Evolutionary conservation across 2,329 filamentous ascomycete genomes (phyloP), one percentile per base, ranked within the genome.

Genomic region (Karstenula rhodostoma): DNA sequence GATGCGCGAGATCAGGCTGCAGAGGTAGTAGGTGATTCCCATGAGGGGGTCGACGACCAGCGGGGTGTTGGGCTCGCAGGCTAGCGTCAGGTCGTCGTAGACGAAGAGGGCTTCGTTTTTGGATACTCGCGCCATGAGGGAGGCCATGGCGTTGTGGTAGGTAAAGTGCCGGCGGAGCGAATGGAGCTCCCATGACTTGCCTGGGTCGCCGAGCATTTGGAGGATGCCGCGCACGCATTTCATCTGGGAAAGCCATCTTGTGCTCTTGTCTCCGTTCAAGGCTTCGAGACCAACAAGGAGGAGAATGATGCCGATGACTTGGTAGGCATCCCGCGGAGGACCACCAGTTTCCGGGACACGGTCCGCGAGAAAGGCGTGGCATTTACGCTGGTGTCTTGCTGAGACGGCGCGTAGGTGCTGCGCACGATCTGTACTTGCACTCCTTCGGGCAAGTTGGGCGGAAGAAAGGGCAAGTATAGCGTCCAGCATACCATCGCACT

Each of bases 141-240:
- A 75, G 12, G 74, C 74, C 60, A 73, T 75, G 13, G 70, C 73
- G 50, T 74, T 73, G 57, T 77, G 73, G 53, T 77, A 77, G 8
- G 75, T 77, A 54, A 77, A 77, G 61, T 77, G 75, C 1, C 75
- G 67, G 46, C 72, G 73, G 7, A 77, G 61, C 19, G 73, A 75
- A 40, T 76, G 73, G 2, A 77, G 64, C 43, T 77, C 74, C 57
- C 73, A 66, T 12, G 69, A 73, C 19, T 71, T 67, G 43, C 65
- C 63, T 22, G 67, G 63, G 40, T 61, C 68, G 32, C 70, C 67
- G 3, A 76, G 56, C 19, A 66, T 63, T 40, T 67, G 67, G 23
- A 77, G 63, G 7, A 76, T 73, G 7, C 67, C 70, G 33, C 73
- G 70, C 17, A 73, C 75, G 46, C 72, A 74, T 44, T 72, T 68